Evolutionary conservation across 495 filamentous ascomycete species (phyloP).

Genomic region (Tuber melanosporum): DNA sequence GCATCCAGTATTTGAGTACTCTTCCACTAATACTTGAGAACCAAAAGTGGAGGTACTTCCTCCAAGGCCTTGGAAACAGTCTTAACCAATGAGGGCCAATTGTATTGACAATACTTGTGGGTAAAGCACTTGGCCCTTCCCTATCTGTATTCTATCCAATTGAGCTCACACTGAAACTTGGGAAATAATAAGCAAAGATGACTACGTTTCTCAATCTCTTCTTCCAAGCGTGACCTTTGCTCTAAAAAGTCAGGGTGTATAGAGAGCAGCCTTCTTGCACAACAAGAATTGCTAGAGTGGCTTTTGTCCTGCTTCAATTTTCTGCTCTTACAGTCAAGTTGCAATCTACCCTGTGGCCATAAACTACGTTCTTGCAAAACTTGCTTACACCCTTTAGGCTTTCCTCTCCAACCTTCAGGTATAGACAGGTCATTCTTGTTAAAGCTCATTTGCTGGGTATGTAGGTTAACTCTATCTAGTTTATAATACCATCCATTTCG

Average conservation of each 20-base stretch:
- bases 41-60: neutral
- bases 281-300: neutral
- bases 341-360: neutral
- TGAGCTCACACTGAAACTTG: constrained; percentile 4
- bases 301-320: neutral
- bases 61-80: neutral
- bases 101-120: constrained; percentile 8
- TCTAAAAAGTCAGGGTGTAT: neutral
- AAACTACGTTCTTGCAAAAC: neutral
- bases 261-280: neutral
- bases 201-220: neutral
- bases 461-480: neutral
- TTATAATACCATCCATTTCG: too few species aligned
- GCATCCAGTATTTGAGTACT: neutral
- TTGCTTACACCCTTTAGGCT: neutral
- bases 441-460: neutral
- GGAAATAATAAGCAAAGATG: neutral
- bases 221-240: neutral
- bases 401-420: constrained; percentile 5
- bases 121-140: constrained; percentile 9
- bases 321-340: neutral
- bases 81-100: neutral
- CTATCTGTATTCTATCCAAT: constrained; percentile 5
- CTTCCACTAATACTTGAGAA: neutral
- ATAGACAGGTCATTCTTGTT: neutral